phyloP scores from a whole-genome alignment of 2,329 filamentous ascomycete genomes.

The Fusarium nygamai region DNA sequence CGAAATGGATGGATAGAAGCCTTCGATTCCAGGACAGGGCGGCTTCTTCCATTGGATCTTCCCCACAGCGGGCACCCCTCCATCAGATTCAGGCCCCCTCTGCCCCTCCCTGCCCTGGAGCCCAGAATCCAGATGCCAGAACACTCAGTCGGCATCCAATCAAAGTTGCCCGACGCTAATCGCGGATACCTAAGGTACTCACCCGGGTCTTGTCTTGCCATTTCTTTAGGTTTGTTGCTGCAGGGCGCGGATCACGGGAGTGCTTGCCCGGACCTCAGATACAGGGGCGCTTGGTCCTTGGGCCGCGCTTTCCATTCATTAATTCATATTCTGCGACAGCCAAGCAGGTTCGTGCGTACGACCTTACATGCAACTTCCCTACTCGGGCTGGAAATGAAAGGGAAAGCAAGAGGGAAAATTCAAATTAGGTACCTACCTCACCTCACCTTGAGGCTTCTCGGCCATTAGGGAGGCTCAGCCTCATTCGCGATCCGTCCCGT shows the following conservation, averaged over 20 bases:
- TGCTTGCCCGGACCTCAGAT: constrained; percentile 20
- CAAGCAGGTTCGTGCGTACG: constrained; percentile 31
- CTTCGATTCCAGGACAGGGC: constrained; percentile 21
- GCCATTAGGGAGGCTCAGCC: constrained; percentile 14
- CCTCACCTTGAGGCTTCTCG: constrained; percentile 7
- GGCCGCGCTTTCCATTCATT: constrained; percentile 38
- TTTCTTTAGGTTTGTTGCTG: constrained; percentile 5
- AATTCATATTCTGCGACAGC: constrained; percentile 33
- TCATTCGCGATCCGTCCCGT: constrained; percentile 32
- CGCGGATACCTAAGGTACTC: not conserved
- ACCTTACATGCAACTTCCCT: constrained; percentile 31
- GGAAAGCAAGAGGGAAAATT: constrained; percentile 4
- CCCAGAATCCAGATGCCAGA: constrained; percentile 24
- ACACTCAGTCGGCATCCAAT: constrained; percentile 25
- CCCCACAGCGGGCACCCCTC: constrained; percentile 23
- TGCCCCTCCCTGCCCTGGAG: not conserved
- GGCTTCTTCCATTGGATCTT: constrained; percentile 3
- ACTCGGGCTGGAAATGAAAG: constrained; percentile 23
- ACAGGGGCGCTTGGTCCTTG: constrained; percentile 24
- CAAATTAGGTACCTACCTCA: not conserved
- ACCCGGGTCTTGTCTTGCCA: not conserved
- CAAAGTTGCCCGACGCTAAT: constrained; percentile 19
- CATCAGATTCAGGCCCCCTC: not conserved
- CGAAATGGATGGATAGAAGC: not conserved
- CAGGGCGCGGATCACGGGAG: constrained; percentile 28